These are phyloP conservation scores for Dendrobium nobile DNA, from an alignment of 106 monocot species.

Conservation along the genomic window DNA sequence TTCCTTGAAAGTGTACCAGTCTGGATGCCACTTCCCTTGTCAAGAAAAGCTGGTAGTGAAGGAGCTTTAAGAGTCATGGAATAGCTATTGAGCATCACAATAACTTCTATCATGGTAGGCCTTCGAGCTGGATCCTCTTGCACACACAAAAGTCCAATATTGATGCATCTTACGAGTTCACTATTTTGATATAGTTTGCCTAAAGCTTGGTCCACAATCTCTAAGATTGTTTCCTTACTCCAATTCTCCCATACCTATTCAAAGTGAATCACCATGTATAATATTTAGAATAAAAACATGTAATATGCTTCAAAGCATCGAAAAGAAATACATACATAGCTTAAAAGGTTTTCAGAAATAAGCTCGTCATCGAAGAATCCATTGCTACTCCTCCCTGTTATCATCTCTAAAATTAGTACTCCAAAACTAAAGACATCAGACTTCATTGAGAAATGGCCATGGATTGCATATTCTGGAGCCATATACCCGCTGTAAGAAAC, in stretches of 20 bases:
- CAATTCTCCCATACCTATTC: background rate
- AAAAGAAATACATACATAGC: background rate
- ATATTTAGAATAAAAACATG: background rate
- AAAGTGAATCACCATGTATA: background rate
- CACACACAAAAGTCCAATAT: slow-evolving; percentile 24
- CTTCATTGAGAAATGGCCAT: no score
- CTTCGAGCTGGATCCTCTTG: slow-evolving; percentile 18
- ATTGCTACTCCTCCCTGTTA: background rate
- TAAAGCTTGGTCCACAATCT: background rate
- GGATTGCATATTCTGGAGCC: no score
- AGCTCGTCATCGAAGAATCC: background rate
- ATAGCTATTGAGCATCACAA: slow-evolving; percentile 16
- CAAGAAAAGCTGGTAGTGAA: slow-evolving; percentile 5
- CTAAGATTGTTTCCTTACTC: background rate
- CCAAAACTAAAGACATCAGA: no score
- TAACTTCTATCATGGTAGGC: slow-evolving; percentile 15
- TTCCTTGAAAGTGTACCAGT: background rate
- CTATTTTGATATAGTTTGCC: background rate
- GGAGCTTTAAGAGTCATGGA: slow-evolving; percentile 10
- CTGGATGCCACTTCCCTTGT: background rate
- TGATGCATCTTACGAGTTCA: background rate
- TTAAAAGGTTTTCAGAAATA: background rate
- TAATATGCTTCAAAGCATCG: background rate
- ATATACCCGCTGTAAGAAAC: no score
- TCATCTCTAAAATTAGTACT: no score